Conservation (phyloP, 371 early-diverging fungal genomes). For the Caulochytrium protostelioides region DNA sequence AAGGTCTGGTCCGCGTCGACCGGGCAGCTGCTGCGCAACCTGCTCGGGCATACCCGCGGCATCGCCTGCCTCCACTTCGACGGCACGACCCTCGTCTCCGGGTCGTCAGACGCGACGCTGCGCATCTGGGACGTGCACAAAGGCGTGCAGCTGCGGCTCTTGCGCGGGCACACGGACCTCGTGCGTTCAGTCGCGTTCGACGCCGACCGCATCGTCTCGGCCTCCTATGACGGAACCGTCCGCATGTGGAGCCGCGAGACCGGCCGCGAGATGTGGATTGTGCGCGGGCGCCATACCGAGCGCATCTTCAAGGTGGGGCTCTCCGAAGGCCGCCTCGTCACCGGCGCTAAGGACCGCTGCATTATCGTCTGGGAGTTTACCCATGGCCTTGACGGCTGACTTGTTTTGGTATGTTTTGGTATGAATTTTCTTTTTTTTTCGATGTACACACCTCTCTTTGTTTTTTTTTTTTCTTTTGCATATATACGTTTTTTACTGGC, state of each 20-base stretch:
- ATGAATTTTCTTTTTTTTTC: too few relatives aligned
- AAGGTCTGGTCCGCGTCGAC: slow-evolving; percentile 58
- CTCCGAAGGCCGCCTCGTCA: slow-evolving; percentile 52
- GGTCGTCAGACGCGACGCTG: slow-evolving; percentile 69
- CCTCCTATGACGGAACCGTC: slow-evolving; percentile 23
- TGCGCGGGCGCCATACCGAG: slow-evolving; percentile 9
- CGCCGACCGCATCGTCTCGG: slow-evolving; percentile 17
- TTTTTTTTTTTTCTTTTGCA: too few relatives aligned
- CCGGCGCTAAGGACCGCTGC: slow-evolving; percentile 57
- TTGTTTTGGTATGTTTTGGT: too few relatives aligned
- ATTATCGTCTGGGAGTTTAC: slow-evolving; percentile 63
- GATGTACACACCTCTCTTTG: too few relatives aligned
- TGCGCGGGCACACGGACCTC: slow-evolving; percentile 22
- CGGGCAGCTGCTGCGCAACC: slow-evolving; percentile 8
- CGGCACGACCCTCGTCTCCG: slow-evolving; percentile 67
- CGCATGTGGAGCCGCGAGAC: slow-evolving; percentile 15
- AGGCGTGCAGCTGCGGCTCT: slow-evolving; percentile 30
- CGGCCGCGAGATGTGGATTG: slow-evolving; percentile 6
- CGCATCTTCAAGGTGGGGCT: slow-evolving; percentile 21
- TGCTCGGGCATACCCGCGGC: slow-evolving; percentile 45
- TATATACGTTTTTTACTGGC: too few relatives aligned
- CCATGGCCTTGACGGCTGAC: slow-evolving; percentile 31
- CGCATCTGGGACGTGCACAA: slow-evolving; percentile 79
- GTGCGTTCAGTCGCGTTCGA: slow-evolving; percentile 25
- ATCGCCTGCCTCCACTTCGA: slow-evolving; percentile 79